These are phyloP conservation scores for Erodium texanum DNA, from an alignment of 441 rosid genomes.

Conservation along the genomic window DNA sequence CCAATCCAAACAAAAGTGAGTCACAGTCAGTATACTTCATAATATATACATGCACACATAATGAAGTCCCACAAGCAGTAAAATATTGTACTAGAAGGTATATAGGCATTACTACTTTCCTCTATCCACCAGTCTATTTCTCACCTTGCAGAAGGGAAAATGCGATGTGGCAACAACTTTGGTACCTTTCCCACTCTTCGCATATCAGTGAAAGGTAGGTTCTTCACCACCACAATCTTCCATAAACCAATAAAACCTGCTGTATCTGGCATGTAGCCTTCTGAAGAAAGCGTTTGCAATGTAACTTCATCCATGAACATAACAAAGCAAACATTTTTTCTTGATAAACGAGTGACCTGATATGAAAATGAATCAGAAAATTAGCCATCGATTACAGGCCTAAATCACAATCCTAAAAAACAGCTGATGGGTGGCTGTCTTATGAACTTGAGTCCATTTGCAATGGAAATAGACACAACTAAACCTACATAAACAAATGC, in stretches of 20 bases:
- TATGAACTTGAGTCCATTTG: not conserved
- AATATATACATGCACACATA: too few species aligned
- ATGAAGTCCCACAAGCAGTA: too few species aligned
- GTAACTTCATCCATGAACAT: slow-evolving; percentile 87
- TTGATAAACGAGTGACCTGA: slow-evolving; percentile 79
- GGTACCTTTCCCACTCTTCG: slow-evolving; percentile 97
- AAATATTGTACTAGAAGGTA: too few species aligned
- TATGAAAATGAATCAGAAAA: slow-evolving; percentile 14
- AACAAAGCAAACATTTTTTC: slow-evolving; percentile 95
- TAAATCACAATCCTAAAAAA: too few species aligned
- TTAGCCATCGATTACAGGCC: too few species aligned
- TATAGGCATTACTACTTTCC: too few species aligned
- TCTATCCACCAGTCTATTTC: slow-evolving; percentile 16
- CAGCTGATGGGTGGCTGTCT: not conserved
- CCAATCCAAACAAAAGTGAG: too few species aligned
- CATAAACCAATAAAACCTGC: slow-evolving; percentile 87
- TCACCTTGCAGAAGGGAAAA: slow-evolving; percentile 97
- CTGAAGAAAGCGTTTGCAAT: slow-evolving; percentile 59
- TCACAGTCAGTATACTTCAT: not conserved
- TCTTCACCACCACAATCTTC: slow-evolving; percentile 86
- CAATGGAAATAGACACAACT: not conserved
- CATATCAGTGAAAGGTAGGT: slow-evolving; percentile 84
- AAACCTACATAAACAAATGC: slow-evolving; percentile 5
- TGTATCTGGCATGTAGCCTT: slow-evolving; percentile 69
- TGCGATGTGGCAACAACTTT: slow-evolving; percentile 75